Conservation (phyloP, 495 filamentous ascomycete genomes). For the Hyphodiscus hymeniophilus region DNA sequence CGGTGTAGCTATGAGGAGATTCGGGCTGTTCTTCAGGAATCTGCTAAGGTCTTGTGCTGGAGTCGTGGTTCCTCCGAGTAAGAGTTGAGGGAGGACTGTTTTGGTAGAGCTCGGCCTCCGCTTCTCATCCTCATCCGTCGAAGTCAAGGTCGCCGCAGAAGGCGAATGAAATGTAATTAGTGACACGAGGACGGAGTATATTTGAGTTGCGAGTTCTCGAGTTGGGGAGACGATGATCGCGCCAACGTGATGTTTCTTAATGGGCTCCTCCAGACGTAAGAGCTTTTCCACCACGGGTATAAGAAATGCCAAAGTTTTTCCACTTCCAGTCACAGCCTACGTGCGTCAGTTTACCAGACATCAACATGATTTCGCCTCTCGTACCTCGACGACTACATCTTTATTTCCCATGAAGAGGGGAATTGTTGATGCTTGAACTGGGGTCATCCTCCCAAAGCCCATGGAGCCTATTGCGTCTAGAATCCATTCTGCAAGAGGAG, state of each 20-base stretch:
- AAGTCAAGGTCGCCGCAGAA: constrained; percentile 55
- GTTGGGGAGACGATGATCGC: constrained; percentile 91
- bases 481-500: constrained; percentile 81
- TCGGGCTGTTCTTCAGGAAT: constrained; percentile 74
- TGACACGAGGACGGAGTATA: constrained; percentile 69
- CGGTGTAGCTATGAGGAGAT: constrained; percentile 81
- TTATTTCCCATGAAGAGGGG: constrained; percentile 90
- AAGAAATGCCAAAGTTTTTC: constrained; percentile 87
- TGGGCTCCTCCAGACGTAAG: constrained; percentile 58
- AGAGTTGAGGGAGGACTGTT: constrained; percentile 74
- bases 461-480: constrained; percentile 74
- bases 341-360: constrained; percentile 2
- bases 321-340: constrained; percentile 84
- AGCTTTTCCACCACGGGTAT: constrained; percentile 84
- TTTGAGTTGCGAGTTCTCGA: constrained; percentile 85
- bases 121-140: constrained; percentile 40
- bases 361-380: background rate
- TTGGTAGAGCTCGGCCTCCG: constrained; percentile 41
- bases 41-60: constrained; percentile 74
- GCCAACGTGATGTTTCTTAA: constrained; percentile 81
- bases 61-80: constrained; percentile 79
- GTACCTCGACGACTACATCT: constrained; percentile 85
- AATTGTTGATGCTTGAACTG: constrained; percentile 89
- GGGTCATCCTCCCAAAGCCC: constrained; percentile 84
- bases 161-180: constrained; percentile 75